Evolutionary conservation across 306 rosid genomes (phyloP), one percentile per base, ranked within the genome.

Genomic region (Pyrus betulifolia): DNA sequence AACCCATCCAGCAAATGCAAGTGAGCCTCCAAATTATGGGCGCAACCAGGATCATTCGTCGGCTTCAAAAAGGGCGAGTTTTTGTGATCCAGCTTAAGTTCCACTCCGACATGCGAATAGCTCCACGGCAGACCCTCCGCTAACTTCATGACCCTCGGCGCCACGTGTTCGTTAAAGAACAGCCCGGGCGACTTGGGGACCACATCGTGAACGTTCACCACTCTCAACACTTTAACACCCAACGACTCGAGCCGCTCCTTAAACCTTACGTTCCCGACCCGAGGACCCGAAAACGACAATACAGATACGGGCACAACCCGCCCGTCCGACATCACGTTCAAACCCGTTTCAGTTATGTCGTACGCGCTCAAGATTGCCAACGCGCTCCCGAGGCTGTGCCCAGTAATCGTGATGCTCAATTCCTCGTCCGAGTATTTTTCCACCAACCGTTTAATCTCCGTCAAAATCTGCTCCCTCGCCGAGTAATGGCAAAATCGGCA

Each of bases 1-100:
- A 0, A 93, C 98, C 98, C 98, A 61, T 93, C 98, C 18, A 93
- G 82, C 78, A 93, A 79, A 82, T 90, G 98, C 83, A 93, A 73
- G 63, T 78, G 93, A 76, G 96, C 93, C 88, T 93, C 98, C 83
- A 93, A 81, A 74, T 93, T 91, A 79, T 93, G 98, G 0, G 89
- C 84, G 58, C 84, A 84, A 10, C 11, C 72, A 1, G 86, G 94
- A 60, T 90, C 96, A 8, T 31, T 80, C 2, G 84, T 84, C 4
- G 69, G 89, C 70, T 89, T 93, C 21, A 93, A 42, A 40, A 91
- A 93, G 6, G 95, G 98, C 5, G 96, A 93, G 61, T 82, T 82
- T 30, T 70, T 84, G 6, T 91, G 91, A 17, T 93, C 93, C 84
- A 93, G 74, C 27, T 67, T 81, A 4, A 93, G 79, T 42, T 87